Conservation (phyloP, 1,284 basidiomycete genomes). For the Ceratobasidium sp. region DNA sequence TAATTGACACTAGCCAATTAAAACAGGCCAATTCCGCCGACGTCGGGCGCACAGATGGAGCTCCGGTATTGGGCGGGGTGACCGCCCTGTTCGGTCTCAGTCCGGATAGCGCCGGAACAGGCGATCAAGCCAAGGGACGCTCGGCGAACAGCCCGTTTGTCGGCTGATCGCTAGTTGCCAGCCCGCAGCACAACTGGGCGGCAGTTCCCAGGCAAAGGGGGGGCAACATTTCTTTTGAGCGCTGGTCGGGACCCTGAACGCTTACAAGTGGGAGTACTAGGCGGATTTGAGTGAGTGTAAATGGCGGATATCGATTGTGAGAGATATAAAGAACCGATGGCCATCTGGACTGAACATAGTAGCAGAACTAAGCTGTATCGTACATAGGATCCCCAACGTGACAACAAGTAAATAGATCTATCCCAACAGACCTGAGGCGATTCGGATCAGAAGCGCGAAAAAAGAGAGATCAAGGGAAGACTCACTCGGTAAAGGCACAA, state of each 20-base stretch:
- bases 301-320: slow-evolving; percentile 22
- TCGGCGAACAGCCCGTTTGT: neutral
- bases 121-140: slow-evolving; percentile 1
- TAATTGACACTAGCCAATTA: neutral
- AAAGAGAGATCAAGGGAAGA: slow-evolving; percentile 18
- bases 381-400: slow-evolving; percentile 25
- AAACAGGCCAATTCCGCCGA: neutral
- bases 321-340: slow-evolving; percentile 31
- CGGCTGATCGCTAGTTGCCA: neutral
- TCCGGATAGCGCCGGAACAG: slow-evolving; percentile 3
- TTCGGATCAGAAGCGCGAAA: slow-evolving; percentile 23
- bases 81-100: neutral
- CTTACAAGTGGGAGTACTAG: slow-evolving; percentile 13
- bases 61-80: neutral
- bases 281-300: slow-evolving; percentile 6
- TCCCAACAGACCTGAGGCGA: slow-evolving; percentile 20
- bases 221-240: neutral
- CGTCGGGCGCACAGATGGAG: neutral
- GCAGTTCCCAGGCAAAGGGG: neutral
- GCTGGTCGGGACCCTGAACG: slow-evolving; percentile 12
- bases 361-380: slow-evolving; percentile 14
- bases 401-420: slow-evolving; percentile 43
- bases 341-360: slow-evolving; percentile 35
- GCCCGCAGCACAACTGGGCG: neutral
- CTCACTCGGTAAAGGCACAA: slow-evolving; percentile 14